phyloP scores from a whole-genome alignment of 1,139 yeast genomes.

The Taphrina sp. region DNA sequence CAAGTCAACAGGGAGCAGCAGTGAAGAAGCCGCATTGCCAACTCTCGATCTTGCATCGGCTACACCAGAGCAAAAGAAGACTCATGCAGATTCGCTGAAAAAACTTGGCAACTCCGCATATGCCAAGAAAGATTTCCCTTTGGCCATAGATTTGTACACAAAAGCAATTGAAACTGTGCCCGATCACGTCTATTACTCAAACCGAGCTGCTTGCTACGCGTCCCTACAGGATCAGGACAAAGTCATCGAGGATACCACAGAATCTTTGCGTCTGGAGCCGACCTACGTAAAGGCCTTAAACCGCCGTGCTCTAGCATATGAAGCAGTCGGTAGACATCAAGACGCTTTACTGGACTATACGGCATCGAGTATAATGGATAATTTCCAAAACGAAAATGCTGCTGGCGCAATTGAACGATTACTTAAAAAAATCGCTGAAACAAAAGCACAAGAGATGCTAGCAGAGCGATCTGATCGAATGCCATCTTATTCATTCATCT shows the following conservation, averaged over 20 bases:
- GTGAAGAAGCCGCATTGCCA: not conserved
- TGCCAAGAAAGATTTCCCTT: constrained; percentile 64
- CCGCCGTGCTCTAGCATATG: constrained; percentile 73
- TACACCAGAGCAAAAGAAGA: constrained; percentile 30
- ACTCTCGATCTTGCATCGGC: constrained; percentile 19
- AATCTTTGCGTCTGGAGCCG: constrained; percentile 80
- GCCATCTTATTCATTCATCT: constrained; percentile 82
- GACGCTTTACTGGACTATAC: constrained; percentile 93
- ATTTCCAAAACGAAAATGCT: constrained; percentile 68
- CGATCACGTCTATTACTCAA: constrained; percentile 78
- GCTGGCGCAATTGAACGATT: constrained; percentile 86
- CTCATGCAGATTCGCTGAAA: constrained; percentile 74
- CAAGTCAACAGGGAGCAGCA: constrained; percentile 4
- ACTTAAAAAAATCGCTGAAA: constrained; percentile 67
- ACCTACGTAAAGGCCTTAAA: constrained; percentile 85
- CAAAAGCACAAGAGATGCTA: constrained; percentile 50
- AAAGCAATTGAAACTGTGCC: constrained; percentile 72
- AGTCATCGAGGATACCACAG: constrained; percentile 82
- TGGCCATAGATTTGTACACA: constrained; percentile 74
- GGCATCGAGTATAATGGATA: constrained; percentile 52
- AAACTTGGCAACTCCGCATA: constrained; percentile 85
- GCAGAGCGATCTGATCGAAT: constrained; percentile 52
- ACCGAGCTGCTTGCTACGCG: constrained; percentile 91
- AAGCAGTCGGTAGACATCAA: constrained; percentile 68
- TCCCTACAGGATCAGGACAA: constrained; percentile 74